Conservation (phyloP, 2,329 filamentous ascomycete genomes). For the Colletotrichum caudatum region DNA sequence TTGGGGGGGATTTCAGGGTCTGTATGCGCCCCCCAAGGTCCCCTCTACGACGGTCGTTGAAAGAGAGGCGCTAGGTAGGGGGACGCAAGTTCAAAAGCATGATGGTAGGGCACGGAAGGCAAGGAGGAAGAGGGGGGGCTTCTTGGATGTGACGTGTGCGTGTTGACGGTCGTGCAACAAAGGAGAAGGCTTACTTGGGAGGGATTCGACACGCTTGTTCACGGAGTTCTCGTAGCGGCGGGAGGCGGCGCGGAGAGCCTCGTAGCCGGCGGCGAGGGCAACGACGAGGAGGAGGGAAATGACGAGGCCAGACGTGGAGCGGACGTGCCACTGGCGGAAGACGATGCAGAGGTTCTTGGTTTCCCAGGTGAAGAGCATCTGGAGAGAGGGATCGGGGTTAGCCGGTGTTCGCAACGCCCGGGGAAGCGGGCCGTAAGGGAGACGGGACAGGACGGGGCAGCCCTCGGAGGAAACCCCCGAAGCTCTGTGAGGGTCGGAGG, state of each 20-base stretch:
- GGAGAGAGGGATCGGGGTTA: slow-evolving; percentile 40
- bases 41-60: slow-evolving; percentile 29
- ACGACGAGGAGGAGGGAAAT: slow-evolving; percentile 86
- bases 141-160: neutral
- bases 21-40: slow-evolving; percentile 37
- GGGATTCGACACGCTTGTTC: slow-evolving; percentile 59
- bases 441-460: neutral
- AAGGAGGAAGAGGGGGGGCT: slow-evolving; percentile 25
- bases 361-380: slow-evolving; percentile 99
- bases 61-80: slow-evolving; percentile 30
- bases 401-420: slow-evolving; percentile 5
- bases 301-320: slow-evolving; percentile 78
- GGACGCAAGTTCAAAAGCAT: slow-evolving; percentile 25
- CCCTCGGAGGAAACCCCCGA: neutral
- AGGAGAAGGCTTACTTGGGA: slow-evolving; percentile 63
- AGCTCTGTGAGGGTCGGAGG: neutral
- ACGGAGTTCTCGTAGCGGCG: slow-evolving; percentile 78
- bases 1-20: neutral
- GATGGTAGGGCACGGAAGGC: slow-evolving; percentile 11
- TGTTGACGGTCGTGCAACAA: slow-evolving; percentile 17
- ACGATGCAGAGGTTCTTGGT: slow-evolving; percentile 95
- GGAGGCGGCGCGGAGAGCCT: slow-evolving; percentile 82
- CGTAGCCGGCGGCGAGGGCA: slow-evolving; percentile 90
- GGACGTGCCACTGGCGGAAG: slow-evolving; percentile 91
- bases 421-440: neutral